Conservation (phyloP, 345 rosid genomes). For the Diplotaxis tenuifolia region DNA sequence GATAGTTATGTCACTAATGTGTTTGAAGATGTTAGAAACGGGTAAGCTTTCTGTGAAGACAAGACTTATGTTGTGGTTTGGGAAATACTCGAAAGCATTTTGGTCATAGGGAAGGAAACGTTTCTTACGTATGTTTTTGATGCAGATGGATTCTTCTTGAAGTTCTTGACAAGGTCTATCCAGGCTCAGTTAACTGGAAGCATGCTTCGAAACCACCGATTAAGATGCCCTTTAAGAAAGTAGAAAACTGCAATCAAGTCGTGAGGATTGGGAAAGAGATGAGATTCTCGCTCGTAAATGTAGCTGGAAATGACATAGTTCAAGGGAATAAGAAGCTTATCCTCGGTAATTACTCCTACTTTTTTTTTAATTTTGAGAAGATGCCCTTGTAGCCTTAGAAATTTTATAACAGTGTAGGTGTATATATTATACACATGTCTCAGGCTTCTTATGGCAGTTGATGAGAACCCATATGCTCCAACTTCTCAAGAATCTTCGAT, state of each 20-base stretch:
- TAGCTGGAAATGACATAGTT: slow-evolving; percentile 89
- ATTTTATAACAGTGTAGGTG: slow-evolving; percentile 7
- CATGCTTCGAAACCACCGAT: slow-evolving; percentile 93
- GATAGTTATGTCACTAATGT: slow-evolving; percentile 72
- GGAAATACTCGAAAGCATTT: neutral
- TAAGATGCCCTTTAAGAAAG: slow-evolving; percentile 92
- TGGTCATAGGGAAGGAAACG: neutral
- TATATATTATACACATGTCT: slow-evolving; percentile 23
- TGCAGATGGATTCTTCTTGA: slow-evolving; percentile 89
- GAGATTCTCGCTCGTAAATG: slow-evolving; percentile 86
- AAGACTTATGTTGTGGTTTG: neutral
- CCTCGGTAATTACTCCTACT: slow-evolving; percentile 50
- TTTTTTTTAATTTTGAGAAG: neutral
- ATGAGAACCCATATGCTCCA: slow-evolving; percentile 94
- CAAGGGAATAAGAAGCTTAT: slow-evolving; percentile 97
- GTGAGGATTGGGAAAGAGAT: slow-evolving; percentile 75
- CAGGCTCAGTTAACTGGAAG: slow-evolving; percentile 94
- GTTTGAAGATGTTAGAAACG: slow-evolving; percentile 91
- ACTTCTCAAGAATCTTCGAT: slow-evolving; percentile 76
- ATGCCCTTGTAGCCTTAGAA: neutral
- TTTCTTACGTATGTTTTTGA: neutral
- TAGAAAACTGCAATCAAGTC: slow-evolving; percentile 96
- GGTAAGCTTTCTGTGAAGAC: slow-evolving; percentile 42
- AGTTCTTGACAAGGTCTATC: slow-evolving; percentile 83
- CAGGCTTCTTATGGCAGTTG: slow-evolving; percentile 97